Conservation (phyloP, 2,329 filamentous ascomycete species). For the Colletotrichum plurivorum region DNA sequence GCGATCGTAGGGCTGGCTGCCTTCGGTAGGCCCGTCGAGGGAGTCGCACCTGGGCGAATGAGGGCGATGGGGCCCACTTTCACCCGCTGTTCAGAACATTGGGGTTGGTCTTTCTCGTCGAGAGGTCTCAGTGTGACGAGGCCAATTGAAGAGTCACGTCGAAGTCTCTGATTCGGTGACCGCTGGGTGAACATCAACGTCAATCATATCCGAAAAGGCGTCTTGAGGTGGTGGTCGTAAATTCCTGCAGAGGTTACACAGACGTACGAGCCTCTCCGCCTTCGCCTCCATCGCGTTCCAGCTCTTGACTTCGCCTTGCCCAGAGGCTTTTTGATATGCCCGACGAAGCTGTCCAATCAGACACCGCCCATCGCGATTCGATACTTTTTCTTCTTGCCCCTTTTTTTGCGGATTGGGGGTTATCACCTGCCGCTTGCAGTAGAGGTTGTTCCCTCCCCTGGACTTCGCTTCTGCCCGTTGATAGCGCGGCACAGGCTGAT, state of each 20-base stretch:
- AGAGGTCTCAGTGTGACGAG: neutral
- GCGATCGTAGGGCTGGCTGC: constrained; percentile 1
- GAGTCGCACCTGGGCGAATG: constrained; percentile 7
- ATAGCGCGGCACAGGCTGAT: no score
- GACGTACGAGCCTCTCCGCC: no score
- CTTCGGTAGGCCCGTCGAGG: constrained; percentile 11
- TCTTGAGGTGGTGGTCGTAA: no score
- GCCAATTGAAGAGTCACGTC: neutral
- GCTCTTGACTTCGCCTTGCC: no score
- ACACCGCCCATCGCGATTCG: no score
- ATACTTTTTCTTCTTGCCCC: neutral
- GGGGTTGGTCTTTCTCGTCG: neutral
- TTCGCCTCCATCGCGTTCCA: no score
- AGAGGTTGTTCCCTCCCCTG: constrained; percentile 4
- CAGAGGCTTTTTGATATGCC: no score
- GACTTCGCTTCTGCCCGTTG: neutral
- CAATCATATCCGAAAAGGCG: no score
- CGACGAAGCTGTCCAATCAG: no score
- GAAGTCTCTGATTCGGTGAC: no score
- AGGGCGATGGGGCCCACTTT: neutral
- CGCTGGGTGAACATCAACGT: no score
- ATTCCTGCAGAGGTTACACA: no score
- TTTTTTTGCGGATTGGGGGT: neutral
- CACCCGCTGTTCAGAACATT: constrained; percentile 4
- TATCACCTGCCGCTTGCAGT: constrained; percentile 23